phyloP scores from a whole-genome alignment of 495 filamentous ascomycete genomes.

The Hyphodiscus hymeniophilus region DNA sequence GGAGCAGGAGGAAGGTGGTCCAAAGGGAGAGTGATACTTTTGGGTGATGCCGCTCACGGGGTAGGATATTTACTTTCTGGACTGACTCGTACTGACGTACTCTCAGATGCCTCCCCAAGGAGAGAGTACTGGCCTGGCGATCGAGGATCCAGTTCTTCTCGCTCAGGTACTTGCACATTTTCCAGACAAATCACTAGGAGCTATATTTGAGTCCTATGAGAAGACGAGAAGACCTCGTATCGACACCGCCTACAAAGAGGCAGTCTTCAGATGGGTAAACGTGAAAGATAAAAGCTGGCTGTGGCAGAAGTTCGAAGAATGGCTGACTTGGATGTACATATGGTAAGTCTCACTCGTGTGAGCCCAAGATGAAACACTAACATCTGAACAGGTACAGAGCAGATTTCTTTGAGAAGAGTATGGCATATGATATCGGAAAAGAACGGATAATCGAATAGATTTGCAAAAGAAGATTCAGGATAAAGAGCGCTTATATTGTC shows the following conservation, averaged over 20 bases:
- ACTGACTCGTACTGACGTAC: not conserved
- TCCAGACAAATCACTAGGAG: conserved; percentile 24
- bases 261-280: conserved; percentile 33
- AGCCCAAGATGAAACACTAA: too few species aligned
- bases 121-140: conserved; percentile 51
- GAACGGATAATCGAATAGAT: not conserved
- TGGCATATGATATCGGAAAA: too few species aligned
- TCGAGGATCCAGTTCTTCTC: conserved; percentile 54
- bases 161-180: conserved; percentile 36
- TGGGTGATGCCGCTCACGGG: conserved; percentile 55
- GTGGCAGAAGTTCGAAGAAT: conserved; percentile 27
- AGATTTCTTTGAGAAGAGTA: too few species aligned
- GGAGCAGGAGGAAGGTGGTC: conserved; percentile 42
- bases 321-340: conserved; percentile 28
- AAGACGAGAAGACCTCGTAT: conserved; percentile 39
- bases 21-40: conserved; percentile 38
- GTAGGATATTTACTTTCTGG: conserved; percentile 27
- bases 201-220: conserved; percentile 46
- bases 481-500: too few species aligned
- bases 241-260: conserved; percentile 43
- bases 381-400: too few species aligned
- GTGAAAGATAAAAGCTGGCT: conserved; percentile 35
- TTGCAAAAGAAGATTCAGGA: too few species aligned
- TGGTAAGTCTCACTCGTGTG: too few species aligned
- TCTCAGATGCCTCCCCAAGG: conserved; percentile 51